Base-by-base conservation (phyloP, 2,329 filamentous ascomycete genomes). In the Aspergillus thermomutatus region DNA sequence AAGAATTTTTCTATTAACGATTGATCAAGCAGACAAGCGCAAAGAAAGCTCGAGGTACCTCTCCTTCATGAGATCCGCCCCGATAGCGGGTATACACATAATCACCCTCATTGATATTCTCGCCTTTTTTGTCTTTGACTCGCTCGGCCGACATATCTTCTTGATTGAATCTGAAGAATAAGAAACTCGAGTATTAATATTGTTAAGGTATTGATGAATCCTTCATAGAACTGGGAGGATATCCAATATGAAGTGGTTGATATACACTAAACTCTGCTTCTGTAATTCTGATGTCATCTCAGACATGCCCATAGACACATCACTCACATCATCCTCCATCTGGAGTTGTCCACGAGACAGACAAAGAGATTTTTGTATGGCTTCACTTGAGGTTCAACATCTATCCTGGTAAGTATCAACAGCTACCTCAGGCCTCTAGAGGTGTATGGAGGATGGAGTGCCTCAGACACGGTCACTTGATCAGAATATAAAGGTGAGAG, bases 11-110 rank as follows among this genome's bases (percentile, higher is more conserved):
- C 45, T 37, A 55, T 27, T 40, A 19, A n/a, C 37, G 19, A 37
- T 17, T 3, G 31, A n/a, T 17, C 14, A 37, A 17, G 31, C 14
- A 37, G 14, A 17, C 5, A 37, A 17, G 31, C 14, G 14, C 7
- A 37, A 31, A 11, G 47, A 48, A 28, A 41, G 31, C 49, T 50
- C 43, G 31, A 17, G 34, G 10, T 63, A 69, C 66, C 60, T 62
- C 59, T 46, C 66, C 61, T 49, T 60, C 49, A 43, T 66, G 65
- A 8, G 55, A 53, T 47, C 67, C 69, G 28, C 65, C 66, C 28
- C 63, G 63, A 28, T 59, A 62, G 17, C 47, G 62, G 27, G 63
- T 70, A 28, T 46, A 63, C 51, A 68, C 63, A 31, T 57, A 60
- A 50, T 70, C 64, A 45, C 63, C 62, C 50, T 64, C 59, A 21